Percentiles rank a stretch among this genome's conserved stretches.
These are phyloP conservation scores for Limonium bicolor DNA, from an alignment of 148 eudicot genomes.

Conservation along the genomic window DNA sequence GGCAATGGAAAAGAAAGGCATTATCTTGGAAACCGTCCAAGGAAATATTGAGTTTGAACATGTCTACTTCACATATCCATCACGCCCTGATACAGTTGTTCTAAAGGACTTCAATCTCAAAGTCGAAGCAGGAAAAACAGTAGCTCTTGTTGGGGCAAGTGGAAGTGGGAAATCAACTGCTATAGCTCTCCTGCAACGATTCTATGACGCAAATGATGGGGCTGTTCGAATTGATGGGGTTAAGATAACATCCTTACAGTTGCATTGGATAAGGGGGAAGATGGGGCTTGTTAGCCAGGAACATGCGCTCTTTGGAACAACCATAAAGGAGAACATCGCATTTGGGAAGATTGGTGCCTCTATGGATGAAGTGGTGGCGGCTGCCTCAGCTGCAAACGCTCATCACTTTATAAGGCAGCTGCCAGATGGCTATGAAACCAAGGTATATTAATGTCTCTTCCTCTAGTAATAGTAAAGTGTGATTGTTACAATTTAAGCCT, in stretches of 20 bases:
- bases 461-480: neutral
- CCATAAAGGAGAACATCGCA: conserved; percentile 69
- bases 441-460: conserved; percentile 20
- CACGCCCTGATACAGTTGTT: conserved; percentile 50
- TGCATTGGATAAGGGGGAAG: conserved; percentile 70
- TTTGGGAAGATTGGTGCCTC: conserved; percentile 79
- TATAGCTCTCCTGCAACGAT: conserved; percentile 63
- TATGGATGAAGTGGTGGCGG: conserved; percentile 71
- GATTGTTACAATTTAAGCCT: too few species aligned
- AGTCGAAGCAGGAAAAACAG: conserved; percentile 56
- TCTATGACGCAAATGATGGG: conserved; percentile 65
- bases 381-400: conserved; percentile 87
- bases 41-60: conserved; percentile 58
- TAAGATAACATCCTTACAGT: conserved; percentile 37
- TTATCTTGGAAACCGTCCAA: conserved; percentile 23
- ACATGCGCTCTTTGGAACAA: conserved; percentile 72
- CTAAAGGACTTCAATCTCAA: conserved; percentile 55
- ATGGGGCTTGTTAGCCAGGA: conserved; percentile 98
- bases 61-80: conserved; percentile 54
- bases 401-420: conserved; percentile 68
- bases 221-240: conserved; percentile 54
- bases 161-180: conserved; percentile 96
- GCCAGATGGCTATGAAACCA: conserved; percentile 90
- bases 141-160: conserved; percentile 87
- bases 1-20: conserved; percentile 18